Evolutionary conservation across 169 alveolate genomes (phyloP).

Genomic region (Cryptosporidium baileyi): DNA sequence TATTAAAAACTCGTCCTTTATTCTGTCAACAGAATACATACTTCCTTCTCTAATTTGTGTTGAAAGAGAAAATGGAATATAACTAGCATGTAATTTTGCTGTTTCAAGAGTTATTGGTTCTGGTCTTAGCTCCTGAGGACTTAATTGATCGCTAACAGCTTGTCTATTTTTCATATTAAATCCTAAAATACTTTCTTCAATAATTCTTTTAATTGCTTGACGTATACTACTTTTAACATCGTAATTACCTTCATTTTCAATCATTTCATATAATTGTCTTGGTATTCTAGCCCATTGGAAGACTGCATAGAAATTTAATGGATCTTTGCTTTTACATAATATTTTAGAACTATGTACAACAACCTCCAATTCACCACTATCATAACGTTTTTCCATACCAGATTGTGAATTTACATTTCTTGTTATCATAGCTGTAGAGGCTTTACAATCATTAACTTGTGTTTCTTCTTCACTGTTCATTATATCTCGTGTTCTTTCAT

Average conservation of each 20-base stretch:
- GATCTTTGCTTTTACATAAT: constrained; percentile 29
- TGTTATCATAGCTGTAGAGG: constrained; percentile 12
- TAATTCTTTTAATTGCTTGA: constrained; percentile 42
- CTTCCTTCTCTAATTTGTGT: constrained; percentile 42
- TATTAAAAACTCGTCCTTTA: constrained; percentile 34
- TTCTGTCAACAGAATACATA: constrained; percentile 28
- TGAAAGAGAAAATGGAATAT: constrained; percentile 55
- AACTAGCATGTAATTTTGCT: constrained; percentile 63
- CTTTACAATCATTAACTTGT: constrained; percentile 53
- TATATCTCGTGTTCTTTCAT: constrained; percentile 59
- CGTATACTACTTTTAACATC: constrained; percentile 63
- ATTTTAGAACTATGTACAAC: constrained; percentile 45
- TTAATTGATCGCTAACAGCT: constrained; percentile 18
- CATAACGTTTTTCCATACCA: constrained; percentile 48
- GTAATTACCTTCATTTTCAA: constrained; percentile 69
- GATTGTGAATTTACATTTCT: not conserved
- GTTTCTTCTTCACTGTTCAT: constrained; percentile 52
- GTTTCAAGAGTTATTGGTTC: constrained; percentile 1
- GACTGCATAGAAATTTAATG: constrained; percentile 38
- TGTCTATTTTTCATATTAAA: constrained; percentile 59
- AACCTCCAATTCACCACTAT: constrained; percentile 66
- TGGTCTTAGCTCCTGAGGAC: constrained; percentile 61
- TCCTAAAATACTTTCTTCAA: constrained; percentile 52
- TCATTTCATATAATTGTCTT: constrained; percentile 48
- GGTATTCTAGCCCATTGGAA: constrained; percentile 70